Base-by-base conservation (phyloP, 768 basidiomycete species). In the Suillus subalutaceus region DNA sequence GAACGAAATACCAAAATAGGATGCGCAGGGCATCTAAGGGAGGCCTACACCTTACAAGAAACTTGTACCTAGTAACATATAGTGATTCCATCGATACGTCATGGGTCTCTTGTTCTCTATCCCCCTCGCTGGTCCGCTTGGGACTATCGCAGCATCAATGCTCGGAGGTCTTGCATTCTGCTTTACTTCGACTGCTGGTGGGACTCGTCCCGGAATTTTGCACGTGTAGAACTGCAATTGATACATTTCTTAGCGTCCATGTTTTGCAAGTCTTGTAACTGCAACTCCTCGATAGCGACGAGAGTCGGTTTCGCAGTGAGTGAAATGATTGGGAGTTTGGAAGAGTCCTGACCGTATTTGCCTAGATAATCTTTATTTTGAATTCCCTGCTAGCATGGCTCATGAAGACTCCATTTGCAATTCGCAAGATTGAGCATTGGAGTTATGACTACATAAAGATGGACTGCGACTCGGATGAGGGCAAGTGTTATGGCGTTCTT, bases 221-320 rank as follows among this genome's bases (percentile, higher is more conserved):
- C 66, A 69, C 68, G 69, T 15, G 69, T 72, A 58, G 4, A 13
- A 0, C 43, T 37, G 65, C 70, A 59, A 68, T 61, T 3, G 40
- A 40, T 7, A 15, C 15, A 50, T 40, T 43, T 48, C 16, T 72
- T 79, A 89, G 96, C 96, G 4, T 95, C 93, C 43, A 95, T 97
- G 87, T 94, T 97, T 81, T 96, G 90, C 86, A 98, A 97, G 83
- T 95, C 93, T 40, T 99, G 97, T 79, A 99, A 99, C 76, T 99
- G 97, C 81, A 98, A 99, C 76, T 97, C 95, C 10, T 97, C 95
- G 0, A 98, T 99, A 71, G 97, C 97, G 0, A 98, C 96, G 53
- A 90, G 96, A 73, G 90, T 98, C 65, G 96, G 96, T 41, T 97
- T 96, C 78, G 95, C 94, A 18, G 95, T 94, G 75, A 66, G 91